Base-by-base conservation (phyloP, 805 yeast genomes). In the Candida sanyiensis region DNA sequence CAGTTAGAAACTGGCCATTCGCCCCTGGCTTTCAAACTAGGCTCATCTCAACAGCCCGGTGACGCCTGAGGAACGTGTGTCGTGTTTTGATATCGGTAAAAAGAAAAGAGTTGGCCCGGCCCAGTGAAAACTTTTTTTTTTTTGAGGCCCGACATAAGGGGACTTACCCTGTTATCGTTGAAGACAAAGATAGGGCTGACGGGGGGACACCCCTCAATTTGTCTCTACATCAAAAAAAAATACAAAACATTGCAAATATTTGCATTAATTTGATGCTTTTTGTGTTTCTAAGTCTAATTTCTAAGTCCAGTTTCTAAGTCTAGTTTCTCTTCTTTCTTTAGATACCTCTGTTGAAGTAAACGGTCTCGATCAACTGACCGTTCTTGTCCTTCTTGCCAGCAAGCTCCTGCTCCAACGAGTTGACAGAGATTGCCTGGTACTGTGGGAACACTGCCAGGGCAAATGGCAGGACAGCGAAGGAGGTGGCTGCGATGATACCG, bases 371-470 rank as follows among this genome's bases (percentile, higher is more conserved):
- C 21, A 60, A 63, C 6, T 69, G 61, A 7, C 95, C 95, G 11
- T 76, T 57, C 35, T 66, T 66, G 51, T 81, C 82, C 56, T 73
- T 79, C 54, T 82, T 67, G 27, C 67, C 70, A 13, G 66, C 70
- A 59, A 90, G 76, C 41, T 77, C 64, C 1, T 68, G 61, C 61
- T 93, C 98, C 40, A 93, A 66, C 30, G 69, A 66, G 15, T 61
- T 45, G 7, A 80, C 82, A 18, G 68, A 58, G 39, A 90, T 70
- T 16, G 62, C 65, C 52, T 87, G 79, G 58, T 83, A 77, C 61
- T 89, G 97, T 10, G 99, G 98, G 76, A 93, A 93, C 2, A 88
- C 83, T 2, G 89, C 98, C 57, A 93, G 68, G 0, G 97, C 97
- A 66, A 93, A 86, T 19, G 99, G 99, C 48, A 93, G 70, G 0